Evolutionary conservation across 805 yeast genomes (phyloP).

Genomic region (Starmerella bombi): DNA sequence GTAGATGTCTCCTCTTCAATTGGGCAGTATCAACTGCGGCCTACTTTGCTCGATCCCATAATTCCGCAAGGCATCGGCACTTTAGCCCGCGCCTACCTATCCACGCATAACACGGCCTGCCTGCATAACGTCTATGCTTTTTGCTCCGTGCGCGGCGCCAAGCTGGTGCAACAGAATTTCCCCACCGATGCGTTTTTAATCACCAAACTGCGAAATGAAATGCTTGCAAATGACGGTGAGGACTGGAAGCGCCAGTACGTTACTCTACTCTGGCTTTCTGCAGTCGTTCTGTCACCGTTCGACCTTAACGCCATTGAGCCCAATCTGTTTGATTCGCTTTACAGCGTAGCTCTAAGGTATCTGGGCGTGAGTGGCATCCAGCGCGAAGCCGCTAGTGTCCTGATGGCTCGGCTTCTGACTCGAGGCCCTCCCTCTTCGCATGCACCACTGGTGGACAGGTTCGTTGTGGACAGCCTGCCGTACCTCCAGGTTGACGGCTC

Average conservation of each 20-base stretch:
- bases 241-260: conserved; percentile 40
- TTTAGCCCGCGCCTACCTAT: conserved; percentile 2
- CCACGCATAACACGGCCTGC: neutral
- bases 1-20: no score
- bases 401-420: conserved; percentile 42
- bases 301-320: conserved; percentile 34
- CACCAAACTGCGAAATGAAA: neutral
- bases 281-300: conserved; percentile 64
- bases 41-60: conserved; percentile 14
- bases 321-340: conserved; percentile 28
- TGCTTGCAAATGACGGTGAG: neutral
- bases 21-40: no score
- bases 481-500: no score
- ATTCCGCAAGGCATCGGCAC: conserved; percentile 1
- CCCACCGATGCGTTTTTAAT: conserved; percentile 38
- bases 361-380: conserved; percentile 42
- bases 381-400: conserved; percentile 39
- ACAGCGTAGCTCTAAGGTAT: conserved; percentile 26
- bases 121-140: conserved; percentile 34
- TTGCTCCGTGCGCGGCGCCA: conserved; percentile 50
- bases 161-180: conserved; percentile 45
- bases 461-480: neutral
- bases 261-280: conserved; percentile 57
- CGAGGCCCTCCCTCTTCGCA: conserved; percentile 24
- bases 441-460: neutral